Evolutionary conservation across 2,329 filamentous ascomycete species (phyloP), one percentile per base, ranked within the genome.

Genomic region (Clarireedia homoeocarpa): DNA sequence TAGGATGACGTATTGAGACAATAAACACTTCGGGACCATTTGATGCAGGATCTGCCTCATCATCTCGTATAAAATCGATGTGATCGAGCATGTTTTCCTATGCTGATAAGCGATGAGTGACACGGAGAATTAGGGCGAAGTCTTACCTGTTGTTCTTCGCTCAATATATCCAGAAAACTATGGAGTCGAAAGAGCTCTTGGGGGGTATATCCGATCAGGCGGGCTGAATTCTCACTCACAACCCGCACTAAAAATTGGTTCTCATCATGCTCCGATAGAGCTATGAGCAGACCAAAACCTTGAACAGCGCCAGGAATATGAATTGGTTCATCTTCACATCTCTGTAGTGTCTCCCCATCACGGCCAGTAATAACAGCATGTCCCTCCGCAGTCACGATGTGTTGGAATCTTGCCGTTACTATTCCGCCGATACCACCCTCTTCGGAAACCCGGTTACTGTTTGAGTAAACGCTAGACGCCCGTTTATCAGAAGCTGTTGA

Each of bases 251-350:
- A 69, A 10, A 94, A 78, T 40, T 80, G 81, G 3, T 85, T 86
- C 39, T 87, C 84, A 0, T 73, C 67, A 53, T 89, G 83, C 68
- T 91, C 87, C 53, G 84, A 80, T 20, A 96, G 70, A 0, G 85
- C 89, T 34, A 96, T 65, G 24, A 96, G 74, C 4, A 88, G 76
- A 1, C 91, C 91, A 63, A 95, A 96, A 1, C 90, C 90, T 0
- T 91, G 53, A 24, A 55, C 26, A 3, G 53, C 53, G 26, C 53
- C 53, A 3, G 53, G 91, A 1, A 90, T 86, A 62, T 92, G 89
- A 26, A 96, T 95, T 0, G 91, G 90, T 65, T 96, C 91, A 65
- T 96, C 91, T 70, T 96, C 91, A 66, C 91, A 96, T 52, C 83
- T 80, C 67, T 95, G 88, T 46, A 94, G 73, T 0, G 78, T 81